phyloP scores from a whole-genome alignment of 2,329 filamentous ascomycete genomes.

The Penicillium sclerotiorum region DNA sequence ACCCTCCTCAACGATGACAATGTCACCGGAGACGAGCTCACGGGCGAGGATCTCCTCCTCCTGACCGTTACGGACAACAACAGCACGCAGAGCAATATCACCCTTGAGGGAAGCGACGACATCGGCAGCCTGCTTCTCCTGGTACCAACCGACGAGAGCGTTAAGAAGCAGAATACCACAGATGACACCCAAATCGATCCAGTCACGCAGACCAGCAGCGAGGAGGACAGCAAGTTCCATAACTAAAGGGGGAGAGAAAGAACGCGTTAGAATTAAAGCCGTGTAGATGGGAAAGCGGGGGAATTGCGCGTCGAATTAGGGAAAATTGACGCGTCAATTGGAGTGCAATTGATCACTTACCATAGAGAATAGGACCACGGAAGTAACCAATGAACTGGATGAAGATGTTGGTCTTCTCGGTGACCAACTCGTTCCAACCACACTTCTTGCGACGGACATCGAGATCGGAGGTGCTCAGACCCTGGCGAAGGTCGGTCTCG shows the following conservation, averaged over 20 bases:
- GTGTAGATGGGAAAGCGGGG: neutral
- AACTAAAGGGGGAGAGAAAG: conserved; percentile 39
- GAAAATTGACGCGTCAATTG: neutral
- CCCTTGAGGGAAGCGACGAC: conserved; percentile 74
- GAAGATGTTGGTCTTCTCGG: conserved; percentile 76
- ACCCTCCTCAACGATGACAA: conserved; percentile 74
- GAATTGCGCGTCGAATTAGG: conserved; percentile 4
- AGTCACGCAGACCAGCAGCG: conserved; percentile 73
- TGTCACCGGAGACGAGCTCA: conserved; percentile 75
- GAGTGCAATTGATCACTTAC: conserved; percentile 52
- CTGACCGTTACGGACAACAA: conserved; percentile 67
- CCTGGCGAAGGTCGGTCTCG: conserved; percentile 66
- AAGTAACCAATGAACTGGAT: conserved; percentile 76
- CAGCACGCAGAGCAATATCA: conserved; percentile 75
- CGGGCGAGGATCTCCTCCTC: conserved; percentile 70
- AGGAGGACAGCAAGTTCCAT: conserved; percentile 77
- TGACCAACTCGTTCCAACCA: conserved; percentile 72
- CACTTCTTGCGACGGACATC: conserved; percentile 66
- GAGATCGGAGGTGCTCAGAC: conserved; percentile 62
- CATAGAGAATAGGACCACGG: conserved; percentile 75
- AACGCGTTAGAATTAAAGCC: conserved; percentile 11
- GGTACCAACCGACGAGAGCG: conserved; percentile 76
- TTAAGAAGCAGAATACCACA: conserved; percentile 75
- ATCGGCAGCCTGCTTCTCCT: conserved; percentile 78
- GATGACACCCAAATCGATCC: conserved; percentile 78